A percentile compares a stretch with the other conserved stretches of the same genome.
Conservation (phyloP, 306 rosid genomes). For the Boehmeria nivea region DNA sequence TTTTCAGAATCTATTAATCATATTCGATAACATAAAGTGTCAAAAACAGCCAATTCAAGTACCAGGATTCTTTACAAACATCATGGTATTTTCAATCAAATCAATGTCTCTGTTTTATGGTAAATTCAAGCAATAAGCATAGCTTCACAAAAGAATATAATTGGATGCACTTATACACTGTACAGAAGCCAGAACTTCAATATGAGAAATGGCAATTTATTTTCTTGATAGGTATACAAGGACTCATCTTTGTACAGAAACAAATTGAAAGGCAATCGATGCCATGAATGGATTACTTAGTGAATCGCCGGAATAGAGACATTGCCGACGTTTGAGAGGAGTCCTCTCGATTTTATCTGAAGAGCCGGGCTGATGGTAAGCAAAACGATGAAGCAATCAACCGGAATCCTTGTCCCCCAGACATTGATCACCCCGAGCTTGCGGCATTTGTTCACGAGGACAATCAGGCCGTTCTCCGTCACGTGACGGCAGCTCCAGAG, state of each 20-base stretch:
- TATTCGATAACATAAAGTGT: no score
- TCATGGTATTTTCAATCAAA: no score
- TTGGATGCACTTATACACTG: no score
- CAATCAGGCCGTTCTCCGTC: slow-evolving; percentile 64
- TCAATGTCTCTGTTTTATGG: no score
- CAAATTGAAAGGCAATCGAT: slow-evolving; percentile 10
- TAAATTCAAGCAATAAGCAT: no score
- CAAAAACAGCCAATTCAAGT: no score
- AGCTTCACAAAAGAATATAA: no score
- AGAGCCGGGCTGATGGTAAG: slow-evolving; percentile 54
- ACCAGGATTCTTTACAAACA: no score
- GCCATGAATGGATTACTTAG: slow-evolving; percentile 1
- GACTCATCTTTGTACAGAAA: slow-evolving; percentile 19
- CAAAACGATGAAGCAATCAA: slow-evolving; percentile 51
- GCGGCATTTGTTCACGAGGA: slow-evolving; percentile 57
- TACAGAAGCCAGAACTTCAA: no score
- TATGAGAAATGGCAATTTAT: neutral
- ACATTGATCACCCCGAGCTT: slow-evolving; percentile 73
- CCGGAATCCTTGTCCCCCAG: slow-evolving; percentile 87
- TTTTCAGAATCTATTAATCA: no score
- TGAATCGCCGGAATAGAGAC: slow-evolving; percentile 5
- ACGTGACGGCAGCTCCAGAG: slow-evolving; percentile 95
- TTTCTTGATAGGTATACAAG: slow-evolving; percentile 2
- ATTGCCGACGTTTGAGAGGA: slow-evolving; percentile 21
- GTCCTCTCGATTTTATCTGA: slow-evolving; percentile 47